Evolutionary conservation across 2,329 filamentous ascomycete genomes (phyloP).

Genomic region (Fusarium euwallaceae): DNA sequence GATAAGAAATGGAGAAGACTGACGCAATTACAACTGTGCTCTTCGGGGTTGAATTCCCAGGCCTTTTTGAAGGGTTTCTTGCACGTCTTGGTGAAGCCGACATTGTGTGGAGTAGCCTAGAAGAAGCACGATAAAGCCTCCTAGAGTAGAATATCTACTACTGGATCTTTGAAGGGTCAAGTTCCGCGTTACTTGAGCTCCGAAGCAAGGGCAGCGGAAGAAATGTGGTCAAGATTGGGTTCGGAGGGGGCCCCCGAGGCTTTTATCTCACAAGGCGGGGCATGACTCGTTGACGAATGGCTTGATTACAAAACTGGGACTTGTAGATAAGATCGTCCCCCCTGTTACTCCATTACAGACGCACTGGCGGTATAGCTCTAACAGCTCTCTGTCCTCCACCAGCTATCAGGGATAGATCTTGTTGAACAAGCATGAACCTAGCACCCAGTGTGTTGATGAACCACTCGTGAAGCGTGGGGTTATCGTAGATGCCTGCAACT

Average conservation of each 20-base stretch:
- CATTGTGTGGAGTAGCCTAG: neutral
- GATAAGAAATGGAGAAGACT: neutral
- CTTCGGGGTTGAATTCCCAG: neutral
- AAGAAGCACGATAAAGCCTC: neutral
- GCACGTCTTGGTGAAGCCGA: neutral
- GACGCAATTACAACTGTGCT: neutral
- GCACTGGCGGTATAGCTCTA: conserved; percentile 11
- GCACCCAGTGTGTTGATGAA: conserved; percentile 25
- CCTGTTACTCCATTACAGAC: neutral
- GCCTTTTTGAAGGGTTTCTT: neutral
- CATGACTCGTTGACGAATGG: neutral
- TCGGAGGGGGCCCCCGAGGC: conserved; percentile 3
- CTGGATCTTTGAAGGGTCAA: neutral
- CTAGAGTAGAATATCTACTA: neutral
- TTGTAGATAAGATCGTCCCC: neutral
- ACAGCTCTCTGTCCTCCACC: conserved; percentile 13
- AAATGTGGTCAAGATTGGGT: neutral
- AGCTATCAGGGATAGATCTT: conserved; percentile 29
- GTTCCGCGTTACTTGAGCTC: neutral
- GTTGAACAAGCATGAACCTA: conserved; percentile 29
- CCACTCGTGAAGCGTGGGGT: conserved; percentile 26
- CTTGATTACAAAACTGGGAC: neutral
- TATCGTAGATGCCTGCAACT: conserved; percentile 31
- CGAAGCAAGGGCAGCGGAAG: neutral
- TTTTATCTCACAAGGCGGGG: neutral